Base-by-base conservation (phyloP, 2,329 filamentous ascomycete genomes). In the Sclerotinia borealis region DNA sequence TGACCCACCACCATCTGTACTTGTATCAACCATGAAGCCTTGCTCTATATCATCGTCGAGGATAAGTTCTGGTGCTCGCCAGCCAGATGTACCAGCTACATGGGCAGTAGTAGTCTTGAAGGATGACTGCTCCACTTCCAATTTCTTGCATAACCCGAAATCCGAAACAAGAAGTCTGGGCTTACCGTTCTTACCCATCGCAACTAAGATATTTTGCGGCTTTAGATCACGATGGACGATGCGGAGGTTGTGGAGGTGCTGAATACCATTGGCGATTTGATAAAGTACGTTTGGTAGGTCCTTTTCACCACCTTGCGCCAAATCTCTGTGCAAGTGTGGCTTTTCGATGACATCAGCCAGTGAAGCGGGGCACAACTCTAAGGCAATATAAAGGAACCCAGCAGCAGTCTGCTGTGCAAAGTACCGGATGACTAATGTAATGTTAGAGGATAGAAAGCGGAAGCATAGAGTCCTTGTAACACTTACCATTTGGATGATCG, bases 141-240 rank as follows among this genome's bases (percentile, higher is more conserved):
- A 80, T 73, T 97, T 98, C 81, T 98, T 99, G 76, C 95, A 98
- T 0, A 99, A 84, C 7, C 95, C 95, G 77, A 99, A 99, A 75
- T 99, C 95, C 0, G 95, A 98, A 41, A 99, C 96, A 5, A 99
- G 85, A 43, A 99, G 82, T n/a, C 93, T 88, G 29, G 92, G 88
- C 41, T 82, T 85, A 48, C 85, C 85, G 64, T 86, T 83, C 69
- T 88, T 86, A 68, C 83, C 86, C 79, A 88, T 87, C 39, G 86
- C 85, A 64, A 98, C 92, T 1, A 99, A 81, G 58, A 99, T 98
- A 70, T 99, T 99, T 72, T 99, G 95, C 0, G 95, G 95, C 75
- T 99, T 99, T 72, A 99, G 84, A 73, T 99, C 95, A 60, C 95
- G 90, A 75, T 99, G 95, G 3, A 99, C 96, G 72, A 99, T 97